Percentiles rank a stretch among this genome's conserved stretches.
These are phyloP conservation scores for Perkinsus marinus DNA, from an alignment of 169 alveolate species.

Conservation along the genomic window DNA sequence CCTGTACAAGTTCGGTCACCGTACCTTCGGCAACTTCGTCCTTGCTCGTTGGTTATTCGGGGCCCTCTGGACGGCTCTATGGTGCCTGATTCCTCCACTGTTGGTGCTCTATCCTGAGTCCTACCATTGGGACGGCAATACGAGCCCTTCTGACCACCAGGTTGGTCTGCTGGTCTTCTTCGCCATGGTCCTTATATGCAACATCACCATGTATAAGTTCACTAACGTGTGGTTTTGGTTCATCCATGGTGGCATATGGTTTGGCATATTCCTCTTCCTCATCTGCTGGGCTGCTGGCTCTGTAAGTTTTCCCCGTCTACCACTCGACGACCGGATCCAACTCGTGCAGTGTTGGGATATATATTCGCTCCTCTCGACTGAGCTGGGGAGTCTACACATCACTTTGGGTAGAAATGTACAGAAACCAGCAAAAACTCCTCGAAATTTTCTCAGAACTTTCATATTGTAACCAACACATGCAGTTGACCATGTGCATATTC, in stretches of 20 bases:
- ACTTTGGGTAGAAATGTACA: too few species aligned
- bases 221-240: neutral
- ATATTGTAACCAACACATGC: too few species aligned
- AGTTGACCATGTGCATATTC: too few species aligned
- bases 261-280: neutral
- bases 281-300: neutral
- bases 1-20: slow-evolving; percentile 18
- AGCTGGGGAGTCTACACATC: too few species aligned
- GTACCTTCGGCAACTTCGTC: neutral
- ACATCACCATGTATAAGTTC: neutral
- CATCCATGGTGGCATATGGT: neutral
- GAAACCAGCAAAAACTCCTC: too few species aligned
- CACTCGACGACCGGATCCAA: too few species aligned
- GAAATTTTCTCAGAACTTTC: too few species aligned
- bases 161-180: neutral
- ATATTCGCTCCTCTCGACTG: neutral
- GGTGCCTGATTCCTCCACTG: neutral
- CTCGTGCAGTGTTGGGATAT: too few species aligned
- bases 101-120: neutral
- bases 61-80: neutral
- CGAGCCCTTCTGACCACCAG: neutral
- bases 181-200: neutral
- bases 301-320: neutral
- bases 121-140: neutral
- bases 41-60: neutral